Evolutionary conservation across 2,329 filamentous ascomycete species (phyloP).

Genomic region (Atkinsonella texensis): DNA sequence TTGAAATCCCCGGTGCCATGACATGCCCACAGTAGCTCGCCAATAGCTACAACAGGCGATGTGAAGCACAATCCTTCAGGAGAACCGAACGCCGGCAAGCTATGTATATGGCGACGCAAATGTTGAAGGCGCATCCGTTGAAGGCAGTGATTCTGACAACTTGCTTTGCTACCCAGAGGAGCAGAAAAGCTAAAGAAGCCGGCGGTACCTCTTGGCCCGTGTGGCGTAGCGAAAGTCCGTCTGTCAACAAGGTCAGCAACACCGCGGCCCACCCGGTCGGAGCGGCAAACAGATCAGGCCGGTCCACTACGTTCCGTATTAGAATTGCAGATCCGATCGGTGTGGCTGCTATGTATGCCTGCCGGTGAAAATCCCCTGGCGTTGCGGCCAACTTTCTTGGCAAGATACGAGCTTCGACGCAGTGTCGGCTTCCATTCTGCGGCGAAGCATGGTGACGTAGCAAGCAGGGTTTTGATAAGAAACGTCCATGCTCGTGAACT

Average conservation of each 20-base stretch:
- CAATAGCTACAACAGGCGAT: too few species aligned
- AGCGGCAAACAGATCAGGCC: constrained; percentile 2
- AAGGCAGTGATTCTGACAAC: background rate
- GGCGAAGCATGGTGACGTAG: background rate
- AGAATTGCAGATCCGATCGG: background rate
- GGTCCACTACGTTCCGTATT: background rate
- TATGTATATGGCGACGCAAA: too few species aligned
- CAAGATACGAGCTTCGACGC: background rate
- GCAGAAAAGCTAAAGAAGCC: background rate
- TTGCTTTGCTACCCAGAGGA: background rate
- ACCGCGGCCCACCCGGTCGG: background rate
- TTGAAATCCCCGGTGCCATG: too few species aligned
- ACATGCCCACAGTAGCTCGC: too few species aligned
- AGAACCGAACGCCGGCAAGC: too few species aligned
- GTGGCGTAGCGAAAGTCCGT: background rate
- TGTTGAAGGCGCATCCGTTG: background rate
- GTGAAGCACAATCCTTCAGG: background rate
- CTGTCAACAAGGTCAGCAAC: background rate
- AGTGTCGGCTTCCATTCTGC: background rate
- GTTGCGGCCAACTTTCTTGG: background rate
- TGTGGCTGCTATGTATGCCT: background rate
- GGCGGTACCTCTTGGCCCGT: background rate
- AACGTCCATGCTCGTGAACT: too few species aligned
- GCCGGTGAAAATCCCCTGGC: background rate
- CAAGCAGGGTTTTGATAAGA: background rate